A percentile compares a stretch with the other conserved stretches of the same genome.
Evolutionary conservation across 2,329 filamentous ascomycete species (phyloP).

Genomic region (Chaetomiaceae sp.): DNA sequence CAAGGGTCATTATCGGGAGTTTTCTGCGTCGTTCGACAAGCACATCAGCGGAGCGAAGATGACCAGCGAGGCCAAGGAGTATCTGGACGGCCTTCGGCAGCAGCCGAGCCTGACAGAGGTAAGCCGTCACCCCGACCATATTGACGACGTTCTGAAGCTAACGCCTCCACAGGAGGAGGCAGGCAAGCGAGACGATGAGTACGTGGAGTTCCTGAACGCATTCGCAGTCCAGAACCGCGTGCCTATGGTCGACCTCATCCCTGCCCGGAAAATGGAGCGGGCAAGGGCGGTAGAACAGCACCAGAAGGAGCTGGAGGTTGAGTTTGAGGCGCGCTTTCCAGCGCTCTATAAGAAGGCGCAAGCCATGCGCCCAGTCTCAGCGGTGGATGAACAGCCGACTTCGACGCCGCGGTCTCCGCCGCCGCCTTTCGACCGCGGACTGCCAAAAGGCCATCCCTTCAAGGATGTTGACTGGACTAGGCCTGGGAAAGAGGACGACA

Average conservation of each 20-base stretch:
- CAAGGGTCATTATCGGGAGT: constrained; percentile 51
- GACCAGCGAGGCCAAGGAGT: constrained; percentile 35
- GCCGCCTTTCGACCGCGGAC: constrained; percentile 16
- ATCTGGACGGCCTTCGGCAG: constrained; percentile 35
- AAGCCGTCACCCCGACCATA: constrained; percentile 14
- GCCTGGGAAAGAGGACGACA: constrained; percentile 16
- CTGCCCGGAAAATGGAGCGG: constrained; percentile 36
- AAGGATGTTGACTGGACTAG: constrained; percentile 10
- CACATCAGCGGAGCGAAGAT: constrained; percentile 42
- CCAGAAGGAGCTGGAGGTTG: constrained; percentile 44
- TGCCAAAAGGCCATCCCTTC: constrained; percentile 1
- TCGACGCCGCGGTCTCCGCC: constrained; percentile 16
- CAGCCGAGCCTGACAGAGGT: constrained; percentile 31
- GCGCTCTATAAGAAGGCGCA: constrained; percentile 41
- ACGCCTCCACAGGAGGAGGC: constrained; percentile 20
- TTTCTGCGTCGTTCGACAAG: constrained; percentile 46
- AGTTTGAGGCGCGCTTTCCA: constrained; percentile 42
- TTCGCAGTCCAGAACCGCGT: constrained; percentile 39
- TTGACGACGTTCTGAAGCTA: not conserved
- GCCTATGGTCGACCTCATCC: constrained; percentile 33
- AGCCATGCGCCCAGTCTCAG: constrained; percentile 26
- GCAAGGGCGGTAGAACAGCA: constrained; percentile 36
- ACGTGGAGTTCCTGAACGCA: constrained; percentile 39
- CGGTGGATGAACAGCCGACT: constrained; percentile 1
- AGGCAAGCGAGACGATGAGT: constrained; percentile 30